phyloP scores from a whole-genome alignment of 345 rosid species.

The Boechera divaricarpa region DNA sequence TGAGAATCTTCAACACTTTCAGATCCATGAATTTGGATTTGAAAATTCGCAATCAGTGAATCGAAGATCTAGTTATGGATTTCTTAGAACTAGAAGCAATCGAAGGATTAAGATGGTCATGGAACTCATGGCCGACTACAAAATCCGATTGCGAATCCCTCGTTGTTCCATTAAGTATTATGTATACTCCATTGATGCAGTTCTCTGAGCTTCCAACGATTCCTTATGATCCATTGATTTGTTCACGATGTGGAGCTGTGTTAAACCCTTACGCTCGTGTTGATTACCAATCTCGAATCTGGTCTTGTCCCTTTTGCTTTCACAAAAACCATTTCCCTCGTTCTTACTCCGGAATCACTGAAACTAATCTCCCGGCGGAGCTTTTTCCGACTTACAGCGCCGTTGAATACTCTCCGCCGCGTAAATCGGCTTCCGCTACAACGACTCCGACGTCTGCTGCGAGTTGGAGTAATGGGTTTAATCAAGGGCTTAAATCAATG shows the following conservation, averaged over 20 bases:
- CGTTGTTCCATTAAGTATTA: conserved; percentile 73
- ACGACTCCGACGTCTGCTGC: conserved; percentile 18
- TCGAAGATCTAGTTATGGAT: conserved; percentile 62
- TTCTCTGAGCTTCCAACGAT: conserved; percentile 87
- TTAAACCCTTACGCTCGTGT: conserved; percentile 93
- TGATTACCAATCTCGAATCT: conserved; percentile 83
- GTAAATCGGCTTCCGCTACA: conserved; percentile 8
- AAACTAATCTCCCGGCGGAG: conserved; percentile 92
- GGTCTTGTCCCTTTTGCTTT: conserved; percentile 87
- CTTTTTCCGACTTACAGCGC: conserved; percentile 93
- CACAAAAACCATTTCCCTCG: conserved; percentile 70
- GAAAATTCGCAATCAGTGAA: not conserved
- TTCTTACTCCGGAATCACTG: conserved; percentile 76
- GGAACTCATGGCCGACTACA: conserved; percentile 95
- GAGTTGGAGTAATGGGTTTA: conserved; percentile 39
- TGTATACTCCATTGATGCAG: conserved; percentile 82
- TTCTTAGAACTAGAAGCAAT: conserved; percentile 85
- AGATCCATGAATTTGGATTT: conserved; percentile 13
- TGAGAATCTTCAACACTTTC: not conserved
- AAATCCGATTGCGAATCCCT: conserved; percentile 67
- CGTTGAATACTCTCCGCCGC: conserved; percentile 62
- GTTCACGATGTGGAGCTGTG: conserved; percentile 71
- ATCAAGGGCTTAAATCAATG: conserved; percentile 45
- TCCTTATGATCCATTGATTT: conserved; percentile 79
- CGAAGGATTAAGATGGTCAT: conserved; percentile 93